phyloP scores from a whole-genome alignment of 345 rosid species.

The Corchorus capsularis region DNA sequence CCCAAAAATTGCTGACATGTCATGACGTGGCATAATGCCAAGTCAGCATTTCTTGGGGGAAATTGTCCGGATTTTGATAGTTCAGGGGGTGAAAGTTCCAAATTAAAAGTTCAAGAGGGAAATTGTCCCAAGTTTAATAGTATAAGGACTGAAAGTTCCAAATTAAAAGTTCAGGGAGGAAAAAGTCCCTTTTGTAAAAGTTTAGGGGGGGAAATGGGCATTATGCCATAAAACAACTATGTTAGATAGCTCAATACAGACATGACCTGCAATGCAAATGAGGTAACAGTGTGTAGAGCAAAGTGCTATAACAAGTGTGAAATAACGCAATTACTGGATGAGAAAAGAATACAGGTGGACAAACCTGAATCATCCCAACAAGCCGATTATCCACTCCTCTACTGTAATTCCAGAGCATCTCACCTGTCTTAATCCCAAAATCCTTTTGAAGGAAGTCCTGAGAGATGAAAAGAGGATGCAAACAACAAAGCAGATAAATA shows the following conservation, averaged over 20 bases:
- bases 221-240: not conserved
- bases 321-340: slow-evolving; percentile 5
- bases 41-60: too few relatives aligned
- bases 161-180: too few relatives aligned
- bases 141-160: too few relatives aligned
- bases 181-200: too few relatives aligned
- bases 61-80: too few relatives aligned
- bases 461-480: slow-evolving; percentile 21
- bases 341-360: slow-evolving; percentile 10
- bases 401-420: slow-evolving; percentile 93
- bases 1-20: too few relatives aligned
- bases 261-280: not conserved
- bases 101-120: too few relatives aligned
- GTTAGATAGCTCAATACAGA: not conserved
- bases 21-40: too few relatives aligned
- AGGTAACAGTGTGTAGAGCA: not conserved
- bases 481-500: slow-evolving; percentile 17
- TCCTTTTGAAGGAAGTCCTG: slow-evolving; percentile 83
- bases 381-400: slow-evolving; percentile 82
- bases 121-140: too few relatives aligned
- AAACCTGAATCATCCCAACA: slow-evolving; percentile 79
- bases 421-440: slow-evolving; percentile 90
- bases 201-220: not conserved
- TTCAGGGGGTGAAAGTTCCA: too few relatives aligned
- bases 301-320: not conserved